Evolutionary conservation across 2,329 filamentous ascomycete genomes (phyloP).

Genomic region (Peltaster fructicola): DNA sequence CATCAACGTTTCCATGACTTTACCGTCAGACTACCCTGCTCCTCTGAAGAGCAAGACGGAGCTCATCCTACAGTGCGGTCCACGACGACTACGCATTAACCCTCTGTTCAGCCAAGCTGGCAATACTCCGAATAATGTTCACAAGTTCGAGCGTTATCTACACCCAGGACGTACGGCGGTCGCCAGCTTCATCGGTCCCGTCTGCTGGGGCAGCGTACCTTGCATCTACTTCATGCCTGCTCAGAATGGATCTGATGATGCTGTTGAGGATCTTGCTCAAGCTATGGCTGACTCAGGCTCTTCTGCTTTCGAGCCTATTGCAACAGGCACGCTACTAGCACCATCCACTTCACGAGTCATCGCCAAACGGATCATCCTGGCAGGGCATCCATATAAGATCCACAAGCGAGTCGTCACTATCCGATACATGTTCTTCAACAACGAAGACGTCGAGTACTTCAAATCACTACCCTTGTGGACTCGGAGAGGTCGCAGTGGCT

Average conservation of each 20-base stretch:
- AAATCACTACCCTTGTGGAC: constrained; percentile 94
- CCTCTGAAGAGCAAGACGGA: constrained; percentile 86
- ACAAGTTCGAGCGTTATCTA: constrained; percentile 86
- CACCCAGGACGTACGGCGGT: constrained; percentile 82
- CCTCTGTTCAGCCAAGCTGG: constrained; percentile 82
- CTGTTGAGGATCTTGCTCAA: constrained; percentile 22
- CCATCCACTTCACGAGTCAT: constrained; percentile 61
- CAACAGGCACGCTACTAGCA: constrained; percentile 70
- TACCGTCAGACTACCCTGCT: constrained; percentile 56
- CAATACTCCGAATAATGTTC: constrained; percentile 85
- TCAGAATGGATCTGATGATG: constrained; percentile 25
- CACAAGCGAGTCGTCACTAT: constrained; percentile 95
- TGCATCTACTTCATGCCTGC: constrained; percentile 63
- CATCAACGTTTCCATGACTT: constrained; percentile 75
- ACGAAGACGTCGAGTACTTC: constrained; percentile 92
- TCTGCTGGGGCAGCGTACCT: constrained; percentile 87
- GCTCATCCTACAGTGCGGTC: constrained; percentile 77
- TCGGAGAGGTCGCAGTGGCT: constrained; percentile 69
- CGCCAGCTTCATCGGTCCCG: constrained; percentile 73
- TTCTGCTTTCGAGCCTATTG: constrained; percentile 49
- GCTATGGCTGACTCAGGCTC: constrained; percentile 5
- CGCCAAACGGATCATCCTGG: constrained; percentile 84
- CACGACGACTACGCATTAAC: constrained; percentile 71
- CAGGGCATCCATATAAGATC: constrained; percentile 95
- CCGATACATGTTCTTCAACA: constrained; percentile 99